phyloP scores from a whole-genome alignment of 495 filamentous ascomycete genomes.

The Trypethelium eluteriae region DNA sequence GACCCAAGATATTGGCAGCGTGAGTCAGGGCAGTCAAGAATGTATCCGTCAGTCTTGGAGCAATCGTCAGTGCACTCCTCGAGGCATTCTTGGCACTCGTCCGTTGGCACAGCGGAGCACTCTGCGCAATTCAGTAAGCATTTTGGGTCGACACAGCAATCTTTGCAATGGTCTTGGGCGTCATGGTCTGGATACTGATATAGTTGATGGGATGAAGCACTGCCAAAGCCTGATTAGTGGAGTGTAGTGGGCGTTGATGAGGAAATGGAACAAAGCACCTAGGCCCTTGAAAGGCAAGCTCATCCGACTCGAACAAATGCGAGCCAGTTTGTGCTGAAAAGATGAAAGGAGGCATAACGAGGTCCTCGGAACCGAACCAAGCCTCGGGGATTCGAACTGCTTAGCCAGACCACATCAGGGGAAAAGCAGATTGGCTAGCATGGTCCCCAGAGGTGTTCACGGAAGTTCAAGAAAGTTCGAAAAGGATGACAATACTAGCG shows the following conservation, averaged over 20 bases:
- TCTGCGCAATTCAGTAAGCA: conserved; percentile 6
- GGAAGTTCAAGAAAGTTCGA: not conserved
- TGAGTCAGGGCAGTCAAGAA: not conserved
- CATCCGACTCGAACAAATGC: conserved; percentile 4
- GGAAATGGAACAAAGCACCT: not conserved
- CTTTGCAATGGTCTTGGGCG: not conserved
- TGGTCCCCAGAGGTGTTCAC: not conserved
- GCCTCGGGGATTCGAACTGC: not conserved
- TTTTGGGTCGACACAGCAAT: not conserved
- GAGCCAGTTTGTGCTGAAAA: not conserved
- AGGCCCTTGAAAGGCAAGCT: not conserved
- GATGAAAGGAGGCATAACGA: not conserved
- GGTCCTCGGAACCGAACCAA: not conserved
- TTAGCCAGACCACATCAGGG: not conserved
- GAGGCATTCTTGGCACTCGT: conserved; percentile 4
- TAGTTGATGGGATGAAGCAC: not conserved
- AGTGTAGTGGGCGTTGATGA: not conserved
- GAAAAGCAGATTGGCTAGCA: not conserved
- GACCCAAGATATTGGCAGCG: not conserved
- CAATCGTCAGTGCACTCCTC: conserved; percentile 7
- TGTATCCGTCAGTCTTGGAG: not conserved
- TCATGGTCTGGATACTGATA: conserved; percentile 2
- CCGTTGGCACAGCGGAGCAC: not conserved
- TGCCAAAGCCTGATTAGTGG: not conserved
- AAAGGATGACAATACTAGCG: not conserved